Evolutionary conservation across 2,329 filamentous ascomycete genomes (phyloP).

Genomic region (Dactylonectria estremocensis): DNA sequence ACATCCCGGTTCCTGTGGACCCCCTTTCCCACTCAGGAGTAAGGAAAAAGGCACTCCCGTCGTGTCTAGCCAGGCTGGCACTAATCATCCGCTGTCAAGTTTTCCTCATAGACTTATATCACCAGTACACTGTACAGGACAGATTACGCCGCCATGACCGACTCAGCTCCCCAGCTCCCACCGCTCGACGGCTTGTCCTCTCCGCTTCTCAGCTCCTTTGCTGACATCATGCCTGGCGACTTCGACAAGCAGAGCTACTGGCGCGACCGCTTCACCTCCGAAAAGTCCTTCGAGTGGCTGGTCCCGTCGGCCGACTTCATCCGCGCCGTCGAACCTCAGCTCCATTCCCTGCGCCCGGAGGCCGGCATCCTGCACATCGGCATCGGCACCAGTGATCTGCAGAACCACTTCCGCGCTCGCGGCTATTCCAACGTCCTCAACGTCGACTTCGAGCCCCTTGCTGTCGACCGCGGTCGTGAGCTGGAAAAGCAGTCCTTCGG

Average conservation of each 20-base stretch:
- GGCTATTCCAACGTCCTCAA: constrained; percentile 64
- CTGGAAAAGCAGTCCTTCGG: constrained; percentile 60
- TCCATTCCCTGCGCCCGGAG: constrained; percentile 47
- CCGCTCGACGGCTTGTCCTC: constrained; percentile 35
- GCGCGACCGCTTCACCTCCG: constrained; percentile 62
- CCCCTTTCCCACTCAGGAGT: constrained; percentile 9
- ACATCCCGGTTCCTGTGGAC: constrained; percentile 14
- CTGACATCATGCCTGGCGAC: constrained; percentile 51
- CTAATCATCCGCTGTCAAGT: constrained; percentile 1
- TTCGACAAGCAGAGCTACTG: constrained; percentile 68
- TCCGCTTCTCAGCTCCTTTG: constrained; percentile 33
- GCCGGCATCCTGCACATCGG: constrained; percentile 63
- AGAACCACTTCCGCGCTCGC: constrained; percentile 60
- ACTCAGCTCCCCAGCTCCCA: constrained; percentile 36
- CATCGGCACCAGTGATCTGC: constrained; percentile 66
- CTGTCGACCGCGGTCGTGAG: constrained; percentile 59
- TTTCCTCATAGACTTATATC: not conserved
- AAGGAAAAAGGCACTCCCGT: constrained; percentile 9
- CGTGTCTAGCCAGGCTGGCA: constrained; percentile 4
- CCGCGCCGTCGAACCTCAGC: constrained; percentile 56
- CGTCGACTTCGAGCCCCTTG: constrained; percentile 66
- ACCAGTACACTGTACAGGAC: constrained; percentile 6
- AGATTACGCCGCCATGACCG: constrained; percentile 15
- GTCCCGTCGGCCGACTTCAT: constrained; percentile 59
- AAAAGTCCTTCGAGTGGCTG: constrained; percentile 66